Percentiles rank a stretch among this genome's conserved stretches.
Evolutionary conservation across 73 alveolate genomes (phyloP).

Genomic region (Tetrahymena malaccensis): DNA sequence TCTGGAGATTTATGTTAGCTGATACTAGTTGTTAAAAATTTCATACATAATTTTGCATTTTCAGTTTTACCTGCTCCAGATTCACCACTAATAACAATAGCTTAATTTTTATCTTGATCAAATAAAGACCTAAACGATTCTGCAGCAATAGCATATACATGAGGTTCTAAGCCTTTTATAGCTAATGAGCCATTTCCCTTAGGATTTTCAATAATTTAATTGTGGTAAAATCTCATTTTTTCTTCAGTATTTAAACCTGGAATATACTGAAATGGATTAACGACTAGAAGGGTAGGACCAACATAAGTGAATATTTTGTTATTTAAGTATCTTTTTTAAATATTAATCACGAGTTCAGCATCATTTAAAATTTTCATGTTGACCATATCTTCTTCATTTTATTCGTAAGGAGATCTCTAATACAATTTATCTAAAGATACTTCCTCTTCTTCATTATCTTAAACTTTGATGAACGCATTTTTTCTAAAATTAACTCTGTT

Average conservation of each 20-base stretch:
- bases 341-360: conserved; percentile 68
- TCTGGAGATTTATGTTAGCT: neutral
- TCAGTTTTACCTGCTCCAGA: conserved; percentile 99
- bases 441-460: neutral
- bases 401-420: neutral
- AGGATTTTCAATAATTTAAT: conserved; percentile 6
- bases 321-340: conserved; percentile 65
- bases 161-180: conserved; percentile 61
- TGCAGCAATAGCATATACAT: conserved; percentile 84
- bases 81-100: conserved; percentile 97
- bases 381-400: conserved; percentile 62
- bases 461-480: neutral
- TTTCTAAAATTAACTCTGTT: neutral
- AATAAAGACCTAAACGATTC: conserved; percentile 71
- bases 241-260: conserved; percentile 68
- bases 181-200: conserved; percentile 9
- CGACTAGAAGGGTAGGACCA: conserved; percentile 88
- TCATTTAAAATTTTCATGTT: conserved; percentile 67
- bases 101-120: conserved; percentile 68
- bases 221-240: conserved; percentile 20
- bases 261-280: conserved; percentile 85
- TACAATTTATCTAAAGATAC: conserved; percentile 14
- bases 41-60: conserved; percentile 93
- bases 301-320: conserved; percentile 92
- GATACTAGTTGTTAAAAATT: conserved; percentile 66